Conservation (phyloP, 495 filamentous ascomycete species). For the Xylaria longipes region DNA sequence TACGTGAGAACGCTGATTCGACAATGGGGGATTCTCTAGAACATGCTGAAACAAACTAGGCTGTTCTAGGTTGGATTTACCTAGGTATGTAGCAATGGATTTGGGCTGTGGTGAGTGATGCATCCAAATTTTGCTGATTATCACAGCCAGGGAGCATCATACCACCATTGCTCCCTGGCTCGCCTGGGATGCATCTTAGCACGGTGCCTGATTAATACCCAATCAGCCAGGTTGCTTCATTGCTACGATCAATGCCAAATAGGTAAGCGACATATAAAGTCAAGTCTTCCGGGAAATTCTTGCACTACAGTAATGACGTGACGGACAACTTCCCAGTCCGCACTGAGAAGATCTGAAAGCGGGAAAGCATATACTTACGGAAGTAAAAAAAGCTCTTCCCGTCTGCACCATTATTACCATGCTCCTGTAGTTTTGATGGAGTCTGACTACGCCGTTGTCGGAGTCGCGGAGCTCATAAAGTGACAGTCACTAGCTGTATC, state of each 20-base stretch:
- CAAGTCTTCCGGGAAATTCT: not conserved
- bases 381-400: not conserved
- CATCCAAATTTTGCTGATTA: not conserved
- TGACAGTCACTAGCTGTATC: not conserved
- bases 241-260: slow-evolving; percentile 2
- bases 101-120: not conserved
- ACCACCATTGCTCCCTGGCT: slow-evolving; percentile 8
- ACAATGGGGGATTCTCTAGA: slow-evolving; percentile 4
- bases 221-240: slow-evolving; percentile 14
- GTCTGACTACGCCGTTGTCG: slow-evolving; percentile 1
- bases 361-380: not conserved
- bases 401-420: not conserved
- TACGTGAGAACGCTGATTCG: slow-evolving; percentile 8
- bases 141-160: not conserved
- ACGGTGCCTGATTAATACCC: slow-evolving; percentile 19
- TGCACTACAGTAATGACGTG: not conserved
- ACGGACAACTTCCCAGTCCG: not conserved
- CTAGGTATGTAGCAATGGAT: not conserved
- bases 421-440: not conserved
- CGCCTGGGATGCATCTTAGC: not conserved
- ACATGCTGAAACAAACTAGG: slow-evolving; percentile 4
- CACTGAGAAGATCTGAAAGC: not conserved
- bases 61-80: slow-evolving; percentile 1
- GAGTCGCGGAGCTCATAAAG: not conserved
- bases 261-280: not conserved